Evolutionary conservation across 495 filamentous ascomycete species (phyloP), one percentile per base, ranked within the genome.

Genomic region (Aspergillus homomorphus): DNA sequence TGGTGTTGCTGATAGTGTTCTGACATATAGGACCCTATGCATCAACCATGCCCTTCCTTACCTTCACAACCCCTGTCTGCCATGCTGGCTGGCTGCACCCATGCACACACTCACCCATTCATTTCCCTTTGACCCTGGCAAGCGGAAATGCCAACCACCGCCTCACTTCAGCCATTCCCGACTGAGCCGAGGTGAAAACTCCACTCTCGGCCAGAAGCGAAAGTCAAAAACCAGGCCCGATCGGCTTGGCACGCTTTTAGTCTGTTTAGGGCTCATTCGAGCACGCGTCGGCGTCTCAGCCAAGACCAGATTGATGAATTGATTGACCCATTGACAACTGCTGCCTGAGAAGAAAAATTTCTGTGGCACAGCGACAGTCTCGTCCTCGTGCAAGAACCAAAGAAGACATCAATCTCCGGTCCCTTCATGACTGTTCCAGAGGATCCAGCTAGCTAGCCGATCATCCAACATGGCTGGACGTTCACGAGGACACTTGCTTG

Each of bases 221-320:
- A 51, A 30, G 48, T 24, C 21, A 51, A 24, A 51, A 51, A 18
- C 21, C 22, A 18, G 23, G 8, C 16, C 23, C 23, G 48, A 24
- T 24, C n/a, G 23, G 22, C 48, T 51, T 51, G 24, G 48, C 48
- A 38, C 33, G 33, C 33, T 10, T 38, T 38, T 38, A 38, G 48
- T 24, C 48, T 18, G 23, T 15, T n/a, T 51, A 51, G 23, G 48
- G 23, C 48, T 28, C 21, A 4, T 28, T 51, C 24, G 18, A 28
- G 48, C 48, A 51, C 23, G 48, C 22, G 23, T 51, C 15, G 48
- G 48, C 23, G 48, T 51, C 48, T 30, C 48, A 30, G 48, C 48
- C 48, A 28, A 18, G 18, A 51, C 14, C 14, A 28, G 21, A 23
- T 24, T 24, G 19, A n/a, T 28, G 23, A 28, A 15, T n/a, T n/a